Percentiles rank a stretch among this genome's conserved stretches.
Evolutionary conservation across 306 rosid genomes (phyloP).

Genomic region (Vicia villosa): DNA sequence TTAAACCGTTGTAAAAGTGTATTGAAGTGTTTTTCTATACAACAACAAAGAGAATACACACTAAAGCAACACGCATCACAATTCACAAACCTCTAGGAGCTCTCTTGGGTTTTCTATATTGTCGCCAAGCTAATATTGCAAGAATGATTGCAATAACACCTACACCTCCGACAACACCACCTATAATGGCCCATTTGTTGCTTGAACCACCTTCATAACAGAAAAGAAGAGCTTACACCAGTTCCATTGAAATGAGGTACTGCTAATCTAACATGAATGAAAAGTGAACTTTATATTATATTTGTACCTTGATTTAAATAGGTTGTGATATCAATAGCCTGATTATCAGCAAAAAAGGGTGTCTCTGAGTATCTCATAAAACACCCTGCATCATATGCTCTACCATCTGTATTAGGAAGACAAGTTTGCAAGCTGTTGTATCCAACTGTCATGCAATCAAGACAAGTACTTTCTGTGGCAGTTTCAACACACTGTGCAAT

Average conservation of each 20-base stretch:
- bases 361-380: slow-evolving; percentile 60
- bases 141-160: slow-evolving; percentile 37
- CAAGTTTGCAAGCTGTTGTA: slow-evolving; percentile 45
- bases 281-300: background rate
- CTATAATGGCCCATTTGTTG: slow-evolving; percentile 58
- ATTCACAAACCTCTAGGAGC: slow-evolving; percentile 49
- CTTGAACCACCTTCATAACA: slow-evolving; percentile 40
- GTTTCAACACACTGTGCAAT: slow-evolving; percentile 68
- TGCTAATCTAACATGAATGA: background rate
- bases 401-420: slow-evolving; percentile 49
- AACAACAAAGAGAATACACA: background rate
- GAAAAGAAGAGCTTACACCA: background rate
- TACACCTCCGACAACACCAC: slow-evolving; percentile 57
- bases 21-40: no score
- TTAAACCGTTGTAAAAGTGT: no score
- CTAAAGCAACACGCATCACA: background rate
- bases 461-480: slow-evolving; percentile 36
- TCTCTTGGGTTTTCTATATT: slow-evolving; percentile 36
- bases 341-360: slow-evolving; percentile 56
- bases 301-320: slow-evolving; percentile 44
- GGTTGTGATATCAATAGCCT: slow-evolving; percentile 44
- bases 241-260: background rate
- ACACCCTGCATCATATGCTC: slow-evolving; percentile 66
- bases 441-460: slow-evolving; percentile 51
- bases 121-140: slow-evolving; percentile 41